These are phyloP conservation scores for Trypanosoma avium DNA, from an alignment of 208 protist genomes.

Conservation along the genomic window DNA sequence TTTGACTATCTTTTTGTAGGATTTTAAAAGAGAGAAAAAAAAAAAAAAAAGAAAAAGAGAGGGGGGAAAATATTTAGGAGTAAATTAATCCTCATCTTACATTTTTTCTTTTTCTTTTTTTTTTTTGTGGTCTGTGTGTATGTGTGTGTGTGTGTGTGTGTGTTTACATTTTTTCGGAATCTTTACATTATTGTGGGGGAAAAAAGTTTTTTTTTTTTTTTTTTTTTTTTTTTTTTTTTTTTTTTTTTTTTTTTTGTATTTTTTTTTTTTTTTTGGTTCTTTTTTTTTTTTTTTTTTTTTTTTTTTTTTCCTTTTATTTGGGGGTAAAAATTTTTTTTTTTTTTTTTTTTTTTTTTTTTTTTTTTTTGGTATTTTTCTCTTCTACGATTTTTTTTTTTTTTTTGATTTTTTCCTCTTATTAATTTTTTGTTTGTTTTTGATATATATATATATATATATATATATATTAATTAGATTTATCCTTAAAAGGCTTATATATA, in stretches of 20 bases:
- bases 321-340: too few species aligned
- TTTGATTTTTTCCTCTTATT: not conserved
- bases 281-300: conserved; percentile 4
- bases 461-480: too few species aligned
- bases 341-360: not conserved
- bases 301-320: too few species aligned
- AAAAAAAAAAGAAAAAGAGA: not conserved
- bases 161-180: too few species aligned
- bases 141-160: not conserved
- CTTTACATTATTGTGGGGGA: not conserved
- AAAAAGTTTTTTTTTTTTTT: conserved; percentile 4
- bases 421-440: not conserved
- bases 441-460: not conserved
- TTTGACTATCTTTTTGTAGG: conserved; percentile 7
- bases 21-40: not conserved
- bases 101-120: not conserved
- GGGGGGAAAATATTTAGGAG: too few species aligned
- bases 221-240: not conserved
- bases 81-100: not conserved
- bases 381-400: not conserved
- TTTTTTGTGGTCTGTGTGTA: not conserved
- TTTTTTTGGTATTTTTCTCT: not conserved
- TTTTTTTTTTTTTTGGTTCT: not conserved
- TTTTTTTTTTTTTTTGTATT: not conserved
- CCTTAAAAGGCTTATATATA: too few species aligned